Conservation (phyloP, 2,329 filamentous ascomycete genomes). For the Cercospora canescens region DNA sequence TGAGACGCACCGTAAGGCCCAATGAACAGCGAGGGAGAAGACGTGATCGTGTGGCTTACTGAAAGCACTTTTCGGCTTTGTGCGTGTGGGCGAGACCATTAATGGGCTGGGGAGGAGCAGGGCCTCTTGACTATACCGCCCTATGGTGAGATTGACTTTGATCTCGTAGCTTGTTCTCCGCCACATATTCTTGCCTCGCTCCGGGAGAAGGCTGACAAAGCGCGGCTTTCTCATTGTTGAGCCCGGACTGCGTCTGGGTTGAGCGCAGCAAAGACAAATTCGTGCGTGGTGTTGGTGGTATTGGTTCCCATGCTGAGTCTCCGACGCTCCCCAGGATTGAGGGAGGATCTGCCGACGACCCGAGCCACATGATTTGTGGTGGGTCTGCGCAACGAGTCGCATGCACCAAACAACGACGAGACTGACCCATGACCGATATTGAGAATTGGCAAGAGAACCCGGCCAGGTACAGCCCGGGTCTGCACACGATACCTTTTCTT, state of each 20-base stretch:
- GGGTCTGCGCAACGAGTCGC: neutral
- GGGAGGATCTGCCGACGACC: neutral
- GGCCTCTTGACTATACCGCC: too few relatives aligned
- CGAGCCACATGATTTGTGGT: neutral
- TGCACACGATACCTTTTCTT: too few relatives aligned
- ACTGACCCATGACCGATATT: neutral
- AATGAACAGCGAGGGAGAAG: conserved; percentile 1
- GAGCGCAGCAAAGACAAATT: neutral
- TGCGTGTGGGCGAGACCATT: neutral
- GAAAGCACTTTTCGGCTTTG: neutral
- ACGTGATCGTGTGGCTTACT: neutral
- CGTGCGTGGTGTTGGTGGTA: neutral
- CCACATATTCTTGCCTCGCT: neutral
- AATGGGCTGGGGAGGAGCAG: neutral
- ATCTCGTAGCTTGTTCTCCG: neutral
- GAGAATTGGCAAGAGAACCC: neutral
- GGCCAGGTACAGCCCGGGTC: too few relatives aligned
- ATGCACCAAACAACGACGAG: neutral
- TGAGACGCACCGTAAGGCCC: neutral
- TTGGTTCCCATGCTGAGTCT: too few relatives aligned
- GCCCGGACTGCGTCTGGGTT: neutral
- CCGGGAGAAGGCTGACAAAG: neutral
- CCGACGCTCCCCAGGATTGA: too few relatives aligned
- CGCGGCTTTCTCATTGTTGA: neutral
- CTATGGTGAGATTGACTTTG: neutral